Percentiles rank a stretch among this genome's conserved stretches.
These are phyloP conservation scores for Darksidea phi DNA, from an alignment of 495 filamentous ascomycete species.

Conservation along the genomic window DNA sequence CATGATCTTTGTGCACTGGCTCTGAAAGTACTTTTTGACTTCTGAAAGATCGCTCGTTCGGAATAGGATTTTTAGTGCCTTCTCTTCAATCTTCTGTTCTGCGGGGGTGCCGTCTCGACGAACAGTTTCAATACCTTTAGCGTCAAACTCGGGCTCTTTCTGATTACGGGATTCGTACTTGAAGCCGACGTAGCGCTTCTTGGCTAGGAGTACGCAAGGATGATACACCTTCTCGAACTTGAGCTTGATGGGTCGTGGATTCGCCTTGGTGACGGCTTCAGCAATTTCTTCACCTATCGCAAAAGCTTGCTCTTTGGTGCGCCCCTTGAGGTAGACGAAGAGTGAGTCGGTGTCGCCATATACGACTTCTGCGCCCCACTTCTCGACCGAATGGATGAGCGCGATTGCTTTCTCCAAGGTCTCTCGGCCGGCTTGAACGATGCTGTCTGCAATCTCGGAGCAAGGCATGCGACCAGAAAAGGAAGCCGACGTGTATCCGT, in stretches of 20 bases:
- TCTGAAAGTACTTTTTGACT: constrained; percentile 88
- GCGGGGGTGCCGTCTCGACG: constrained; percentile 91
- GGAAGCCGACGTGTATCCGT: constrained; percentile 93
- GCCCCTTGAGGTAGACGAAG: constrained; percentile 88
- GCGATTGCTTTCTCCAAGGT: constrained; percentile 93
- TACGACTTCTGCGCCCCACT: constrained; percentile 93
- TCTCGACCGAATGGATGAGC: constrained; percentile 79
- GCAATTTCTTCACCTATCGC: constrained; percentile 90
- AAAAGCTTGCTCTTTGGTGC: constrained; percentile 84
- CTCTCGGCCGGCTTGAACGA: constrained; percentile 92
- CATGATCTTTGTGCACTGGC: constrained; percentile 92
- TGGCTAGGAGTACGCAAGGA: constrained; percentile 88
- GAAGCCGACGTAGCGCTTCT: constrained; percentile 97
- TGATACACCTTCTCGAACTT: constrained; percentile 99
- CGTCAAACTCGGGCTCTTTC: constrained; percentile 85
- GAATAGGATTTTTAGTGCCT: constrained; percentile 84
- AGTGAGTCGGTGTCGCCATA: constrained; percentile 97
- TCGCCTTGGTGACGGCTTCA: constrained; percentile 81
- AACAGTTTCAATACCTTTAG: constrained; percentile 97
- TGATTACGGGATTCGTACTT: constrained; percentile 85
- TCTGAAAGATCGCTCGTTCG: constrained; percentile 83
- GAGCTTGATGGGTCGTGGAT: constrained; percentile 88
- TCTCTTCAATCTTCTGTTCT: constrained; percentile 97
- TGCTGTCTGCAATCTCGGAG: constrained; percentile 95
- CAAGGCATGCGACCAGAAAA: constrained; percentile 98